Evolutionary conservation across 2,329 filamentous ascomycete genomes (phyloP).

Genomic region (Trichoderma atroviride): DNA sequence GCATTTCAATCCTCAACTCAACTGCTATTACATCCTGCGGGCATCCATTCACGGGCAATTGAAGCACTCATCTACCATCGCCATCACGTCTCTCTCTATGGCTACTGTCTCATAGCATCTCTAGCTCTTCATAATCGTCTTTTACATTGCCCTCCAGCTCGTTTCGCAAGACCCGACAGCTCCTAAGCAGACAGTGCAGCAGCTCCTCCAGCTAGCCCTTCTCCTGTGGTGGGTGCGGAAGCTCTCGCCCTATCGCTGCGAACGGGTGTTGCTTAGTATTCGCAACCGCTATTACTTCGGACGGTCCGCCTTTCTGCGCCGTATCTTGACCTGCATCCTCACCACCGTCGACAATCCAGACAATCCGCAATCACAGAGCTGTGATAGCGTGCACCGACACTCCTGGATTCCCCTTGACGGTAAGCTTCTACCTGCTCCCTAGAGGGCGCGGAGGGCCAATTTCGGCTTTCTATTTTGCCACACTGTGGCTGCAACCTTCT

Average conservation of each 20-base stretch:
- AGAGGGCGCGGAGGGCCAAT: background rate
- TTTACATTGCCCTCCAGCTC: background rate
- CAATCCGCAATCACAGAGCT: background rate
- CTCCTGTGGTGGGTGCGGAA: background rate
- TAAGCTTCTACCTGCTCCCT: background rate
- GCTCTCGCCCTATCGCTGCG: conserved; percentile 3
- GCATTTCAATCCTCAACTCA: background rate
- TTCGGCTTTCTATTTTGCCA: conserved; percentile 16
- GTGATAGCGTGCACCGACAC: background rate
- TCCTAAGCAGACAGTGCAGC: background rate
- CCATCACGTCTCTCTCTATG: background rate
- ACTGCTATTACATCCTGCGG: background rate
- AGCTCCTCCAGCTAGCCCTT: background rate
- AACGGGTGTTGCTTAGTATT: background rate
- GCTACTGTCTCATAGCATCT: background rate
- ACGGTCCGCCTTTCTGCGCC: background rate
- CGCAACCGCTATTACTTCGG: background rate
- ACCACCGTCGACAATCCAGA: background rate
- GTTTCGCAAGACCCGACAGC: background rate
- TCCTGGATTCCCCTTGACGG: background rate
- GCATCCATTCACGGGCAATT: background rate
- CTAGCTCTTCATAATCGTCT: background rate
- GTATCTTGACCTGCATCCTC: background rate
- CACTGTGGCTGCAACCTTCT: conserved; percentile 16
- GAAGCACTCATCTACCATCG: background rate